Percentiles rank a stretch among this genome's conserved stretches.
phyloP scores from a whole-genome alignment of 345 rosid genomes.

The Lumnitzera littorea region DNA sequence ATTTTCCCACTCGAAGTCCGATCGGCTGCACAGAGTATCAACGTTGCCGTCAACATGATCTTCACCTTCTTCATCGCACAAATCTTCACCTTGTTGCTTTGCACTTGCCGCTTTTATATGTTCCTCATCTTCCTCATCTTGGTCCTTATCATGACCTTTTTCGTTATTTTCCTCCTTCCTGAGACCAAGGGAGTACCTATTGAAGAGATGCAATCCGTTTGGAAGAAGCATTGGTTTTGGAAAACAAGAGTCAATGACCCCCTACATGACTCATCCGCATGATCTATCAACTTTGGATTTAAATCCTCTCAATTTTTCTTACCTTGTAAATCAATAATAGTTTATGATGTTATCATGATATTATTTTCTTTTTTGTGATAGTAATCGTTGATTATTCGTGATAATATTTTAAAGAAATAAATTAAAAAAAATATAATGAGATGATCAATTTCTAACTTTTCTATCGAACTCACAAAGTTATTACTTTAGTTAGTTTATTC shows the following conservation, averaged over 20 bases:
- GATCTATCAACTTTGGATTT: too few species aligned
- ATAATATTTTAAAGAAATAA: too few species aligned
- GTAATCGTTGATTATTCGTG: too few species aligned
- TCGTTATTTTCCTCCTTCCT: conserved; percentile 35
- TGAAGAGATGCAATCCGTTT: conserved; percentile 27
- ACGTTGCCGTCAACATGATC: conserved; percentile 46
- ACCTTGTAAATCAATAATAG: too few species aligned
- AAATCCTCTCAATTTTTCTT: too few species aligned
- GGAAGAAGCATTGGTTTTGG: conserved; percentile 22
- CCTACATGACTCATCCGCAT: too few species aligned
- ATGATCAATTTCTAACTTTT: too few species aligned
- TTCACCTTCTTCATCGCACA: conserved; percentile 56
- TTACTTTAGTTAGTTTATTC: too few species aligned
- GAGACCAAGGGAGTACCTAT: conserved; percentile 31
- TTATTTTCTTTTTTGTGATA: too few species aligned
- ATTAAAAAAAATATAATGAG: too few species aligned
- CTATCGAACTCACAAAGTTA: too few species aligned
- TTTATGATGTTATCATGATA: too few species aligned
- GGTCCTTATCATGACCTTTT: conserved; percentile 35
- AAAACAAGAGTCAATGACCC: neutral
- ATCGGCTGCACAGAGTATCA: conserved; percentile 53
- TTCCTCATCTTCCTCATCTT: conserved; percentile 42
- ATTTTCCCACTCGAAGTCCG: conserved; percentile 56
- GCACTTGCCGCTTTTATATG: conserved; percentile 40
- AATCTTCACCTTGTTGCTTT: conserved; percentile 47